A percentile compares a stretch with the other conserved stretches of the same genome.
These are phyloP conservation scores for Collybiopsis confluens DNA, from an alignment of 768 basidiomycete species.

Conservation along the genomic window DNA sequence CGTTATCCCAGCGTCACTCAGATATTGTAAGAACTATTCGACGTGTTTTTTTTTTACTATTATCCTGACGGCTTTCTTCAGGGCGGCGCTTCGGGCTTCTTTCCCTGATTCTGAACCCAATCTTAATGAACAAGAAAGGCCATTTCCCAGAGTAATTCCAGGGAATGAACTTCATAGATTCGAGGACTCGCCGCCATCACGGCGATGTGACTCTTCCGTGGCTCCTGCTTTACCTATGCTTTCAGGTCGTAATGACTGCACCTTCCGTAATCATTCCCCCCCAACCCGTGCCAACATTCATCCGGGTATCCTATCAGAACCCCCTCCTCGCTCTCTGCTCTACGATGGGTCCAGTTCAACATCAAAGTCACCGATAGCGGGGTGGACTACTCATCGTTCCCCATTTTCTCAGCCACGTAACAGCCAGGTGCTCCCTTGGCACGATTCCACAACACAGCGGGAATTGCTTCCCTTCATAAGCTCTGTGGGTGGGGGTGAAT, in stretches of 20 bases:
- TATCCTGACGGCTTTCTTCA: neutral
- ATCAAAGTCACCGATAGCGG: neutral
- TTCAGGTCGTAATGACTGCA: too few relatives aligned
- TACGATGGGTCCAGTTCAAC: neutral
- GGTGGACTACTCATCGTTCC: neutral
- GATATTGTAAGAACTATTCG: slow-evolving; percentile 34
- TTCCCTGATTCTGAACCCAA: slow-evolving; percentile 1
- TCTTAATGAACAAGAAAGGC: neutral
- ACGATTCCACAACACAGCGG: neutral
- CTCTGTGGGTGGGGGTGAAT: neutral
- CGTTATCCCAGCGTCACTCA: slow-evolving; percentile 30
- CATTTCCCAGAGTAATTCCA: neutral
- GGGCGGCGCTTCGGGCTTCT: slow-evolving; percentile 6
- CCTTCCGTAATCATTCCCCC: neutral
- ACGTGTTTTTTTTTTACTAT: neutral
- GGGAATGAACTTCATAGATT: neutral
- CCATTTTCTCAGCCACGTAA: neutral
- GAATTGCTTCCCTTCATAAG: slow-evolving; percentile 1
- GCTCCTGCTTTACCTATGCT: neutral
- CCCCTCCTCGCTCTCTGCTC: neutral
- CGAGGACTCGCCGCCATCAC: neutral
- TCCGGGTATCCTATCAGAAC: too few relatives aligned
- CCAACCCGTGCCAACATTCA: neutral
- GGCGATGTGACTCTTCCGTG: neutral
- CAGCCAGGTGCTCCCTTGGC: neutral